These are phyloP conservation scores for Umbelopsis isabellina DNA, from an alignment of 192 early-diverging fungal genomes.

Conservation along the genomic window DNA sequence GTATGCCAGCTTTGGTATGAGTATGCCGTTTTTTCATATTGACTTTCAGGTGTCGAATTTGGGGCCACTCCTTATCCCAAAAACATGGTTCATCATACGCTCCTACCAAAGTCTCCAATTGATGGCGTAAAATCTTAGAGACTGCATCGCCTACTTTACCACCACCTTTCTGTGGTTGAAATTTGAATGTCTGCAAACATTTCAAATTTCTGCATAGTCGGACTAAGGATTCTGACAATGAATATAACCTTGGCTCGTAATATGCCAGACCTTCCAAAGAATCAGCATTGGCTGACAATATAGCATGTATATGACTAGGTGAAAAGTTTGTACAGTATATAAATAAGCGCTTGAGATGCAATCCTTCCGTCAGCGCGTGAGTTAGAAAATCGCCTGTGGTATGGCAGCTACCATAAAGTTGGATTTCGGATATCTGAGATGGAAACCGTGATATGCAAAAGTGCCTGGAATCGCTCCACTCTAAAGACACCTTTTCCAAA, in stretches of 20 bases:
- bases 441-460: too few species aligned
- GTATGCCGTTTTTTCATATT: slow-evolving; percentile 3
- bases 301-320: too few species aligned
- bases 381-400: too few species aligned
- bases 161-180: neutral
- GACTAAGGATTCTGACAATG: neutral
- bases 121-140: neutral
- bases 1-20: neutral
- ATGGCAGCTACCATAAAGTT: too few species aligned
- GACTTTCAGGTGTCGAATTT: neutral
- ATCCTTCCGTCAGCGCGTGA: too few species aligned
- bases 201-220: neutral
- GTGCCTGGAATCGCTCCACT: too few species aligned
- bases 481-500: too few species aligned
- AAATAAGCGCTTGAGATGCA: too few species aligned
- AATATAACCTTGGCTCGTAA: neutral
- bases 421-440: too few species aligned
- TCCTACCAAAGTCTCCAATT: neutral
- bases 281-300: neutral
- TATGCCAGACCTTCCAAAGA: neutral
- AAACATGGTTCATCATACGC: slow-evolving; percentile 14
- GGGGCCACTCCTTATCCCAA: neutral
- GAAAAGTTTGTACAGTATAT: too few species aligned
- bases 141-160: neutral
- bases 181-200: neutral